Evolutionary conservation across 2,329 filamentous ascomycete genomes (phyloP), one percentile per base, ranked within the genome.

Genomic region (Penicillium sp.): DNA sequence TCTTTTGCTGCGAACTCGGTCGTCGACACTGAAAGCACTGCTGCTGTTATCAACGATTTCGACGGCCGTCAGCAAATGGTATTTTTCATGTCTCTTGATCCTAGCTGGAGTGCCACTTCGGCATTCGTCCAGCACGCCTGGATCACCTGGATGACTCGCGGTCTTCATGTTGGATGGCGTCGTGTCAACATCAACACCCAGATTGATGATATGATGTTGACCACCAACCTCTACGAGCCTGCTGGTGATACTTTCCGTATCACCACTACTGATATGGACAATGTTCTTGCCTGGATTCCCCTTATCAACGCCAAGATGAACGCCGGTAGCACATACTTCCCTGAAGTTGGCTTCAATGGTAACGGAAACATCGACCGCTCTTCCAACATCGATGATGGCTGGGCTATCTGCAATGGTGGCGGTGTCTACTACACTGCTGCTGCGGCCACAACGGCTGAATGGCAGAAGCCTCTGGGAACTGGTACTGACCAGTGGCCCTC

Each of bases 171-270:
- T 10, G 84, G 84, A n/a, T 81, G 82, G 66, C 79, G 82, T 52
- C 79, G 83, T 59, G 75, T 81, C 37, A 80, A 84, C 59, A 70
- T 86, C 35, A 81, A 75, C 71, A 81, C 83, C 13, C 84, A 86
- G 65, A 81, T 87, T 31, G 85, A 88, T 63, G 85, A 88, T 62
- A 83, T 88, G 76, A 83, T 87, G 63, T 74, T 88, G 21, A 74
- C 76, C 52, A 79, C 80, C 3, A 77, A 77, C 11, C 74, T 83
- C 35, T 84, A 84, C 66, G 64, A 70, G 19, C 82, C 84, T 1
- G 61, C 63, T n/a, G 78, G 77, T 6, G 74, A 70, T 0, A 76
- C 72, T 6, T 87, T 83, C 73, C 80, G 82, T 21, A 74, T 83
- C 59, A 75, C 74, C 31, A 66, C 77, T 7, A 70, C 68, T 7